A percentile compares a stretch with the other conserved stretches of the same genome.
These are phyloP conservation scores for Flaveria floridana DNA, from an alignment of 140 eudicot genomes.

Conservation along the genomic window DNA sequence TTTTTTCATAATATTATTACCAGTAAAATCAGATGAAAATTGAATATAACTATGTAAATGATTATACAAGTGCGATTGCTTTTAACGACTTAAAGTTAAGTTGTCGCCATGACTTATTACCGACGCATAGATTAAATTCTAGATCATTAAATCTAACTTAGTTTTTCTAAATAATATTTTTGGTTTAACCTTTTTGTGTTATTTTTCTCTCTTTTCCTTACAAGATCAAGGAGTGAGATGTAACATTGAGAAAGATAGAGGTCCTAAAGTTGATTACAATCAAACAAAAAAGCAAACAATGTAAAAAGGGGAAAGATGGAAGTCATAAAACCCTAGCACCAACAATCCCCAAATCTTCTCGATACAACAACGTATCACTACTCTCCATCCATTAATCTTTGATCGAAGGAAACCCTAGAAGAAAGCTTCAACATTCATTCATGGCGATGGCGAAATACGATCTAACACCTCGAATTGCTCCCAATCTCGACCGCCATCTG, in stretches of 20 bases:
- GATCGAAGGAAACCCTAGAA: neutral
- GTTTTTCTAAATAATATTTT: neutral
- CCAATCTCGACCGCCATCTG: slow-evolving; percentile 83
- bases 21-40: no score
- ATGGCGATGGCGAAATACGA: slow-evolving; percentile 79
- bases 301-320: neutral
- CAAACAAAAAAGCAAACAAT: slow-evolving; percentile 1
- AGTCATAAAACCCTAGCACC: slow-evolving; percentile 39
- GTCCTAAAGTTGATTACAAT: neutral
- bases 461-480: slow-evolving; percentile 78
- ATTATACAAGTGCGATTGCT: no score
- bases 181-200: no score
- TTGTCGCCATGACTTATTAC: no score
- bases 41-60: no score
- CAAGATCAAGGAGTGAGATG: neutral
- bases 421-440: slow-evolving; percentile 18
- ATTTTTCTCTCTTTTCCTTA: no score
- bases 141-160: neutral
- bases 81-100: no score
- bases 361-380: neutral
- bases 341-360: slow-evolving; percentile 18
- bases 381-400: neutral
- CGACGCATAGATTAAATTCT: no score
- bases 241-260: neutral
- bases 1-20: no score